Conservation (phyloP, 768 basidiomycete species). For the Tulasnella sp. region DNA sequence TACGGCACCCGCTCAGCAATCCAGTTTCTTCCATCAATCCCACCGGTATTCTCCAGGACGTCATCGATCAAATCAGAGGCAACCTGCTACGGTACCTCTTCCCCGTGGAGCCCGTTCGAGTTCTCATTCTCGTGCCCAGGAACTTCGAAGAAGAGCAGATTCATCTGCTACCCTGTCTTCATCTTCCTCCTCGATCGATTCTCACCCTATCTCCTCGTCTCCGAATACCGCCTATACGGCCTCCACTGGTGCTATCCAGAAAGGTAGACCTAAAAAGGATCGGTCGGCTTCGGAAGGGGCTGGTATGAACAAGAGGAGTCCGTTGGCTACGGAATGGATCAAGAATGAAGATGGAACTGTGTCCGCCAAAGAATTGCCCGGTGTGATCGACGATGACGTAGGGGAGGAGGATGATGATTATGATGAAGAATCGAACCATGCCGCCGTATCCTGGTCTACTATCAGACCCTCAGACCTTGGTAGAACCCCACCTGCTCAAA, state of each 20-base stretch:
- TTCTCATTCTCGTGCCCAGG: conserved; percentile 4
- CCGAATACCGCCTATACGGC: conserved; percentile 3
- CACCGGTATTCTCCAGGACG: too few relatives aligned
- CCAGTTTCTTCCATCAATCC: conserved; percentile 4
- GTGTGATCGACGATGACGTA: conserved; percentile 8
- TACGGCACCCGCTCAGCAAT: conserved; percentile 1
- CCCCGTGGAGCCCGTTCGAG: conserved; percentile 3
- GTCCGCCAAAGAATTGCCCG: background rate
- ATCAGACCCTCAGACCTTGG: background rate
- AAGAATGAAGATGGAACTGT: conserved; percentile 6
- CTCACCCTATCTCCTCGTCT: background rate
- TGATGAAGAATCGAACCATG: background rate
- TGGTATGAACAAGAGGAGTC: conserved; percentile 4
- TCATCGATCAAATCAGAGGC: background rate
- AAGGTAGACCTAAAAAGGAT: conserved; percentile 1
- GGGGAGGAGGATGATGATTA: background rate
- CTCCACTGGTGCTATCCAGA: background rate
- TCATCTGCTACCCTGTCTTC: conserved; percentile 7
- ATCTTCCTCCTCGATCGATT: background rate
- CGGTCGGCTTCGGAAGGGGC: conserved; percentile 11
- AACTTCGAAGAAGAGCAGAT: conserved; percentile 2
- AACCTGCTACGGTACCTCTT: background rate
- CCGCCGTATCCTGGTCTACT: background rate
- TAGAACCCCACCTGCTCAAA: too few relatives aligned
- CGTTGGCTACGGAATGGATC: conserved; percentile 1